These are phyloP conservation scores for Diaporthe ilicicola DNA, from an alignment of 2,329 filamentous ascomycete genomes.

Conservation along the genomic window DNA sequence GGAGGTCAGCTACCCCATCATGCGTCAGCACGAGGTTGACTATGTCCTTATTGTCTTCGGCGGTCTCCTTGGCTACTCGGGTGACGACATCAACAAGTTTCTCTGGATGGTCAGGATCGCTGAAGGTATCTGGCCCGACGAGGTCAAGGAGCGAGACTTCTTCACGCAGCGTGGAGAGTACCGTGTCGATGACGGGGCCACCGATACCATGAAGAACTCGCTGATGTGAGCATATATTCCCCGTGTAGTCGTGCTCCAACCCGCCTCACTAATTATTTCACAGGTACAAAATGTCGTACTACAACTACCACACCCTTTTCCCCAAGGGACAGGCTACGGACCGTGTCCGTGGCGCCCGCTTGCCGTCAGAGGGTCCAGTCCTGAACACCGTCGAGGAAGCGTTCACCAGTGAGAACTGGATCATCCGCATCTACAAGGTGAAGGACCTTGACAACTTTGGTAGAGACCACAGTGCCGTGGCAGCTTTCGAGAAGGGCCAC, in stretches of 20 bases:
- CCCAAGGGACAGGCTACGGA: conserved; percentile 89
- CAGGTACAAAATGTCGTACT: conserved; percentile 99
- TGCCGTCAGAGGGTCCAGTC: conserved; percentile 86
- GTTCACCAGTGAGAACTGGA: conserved; percentile 99
- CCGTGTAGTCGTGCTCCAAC: neutral
- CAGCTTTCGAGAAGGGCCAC: conserved; percentile 78
- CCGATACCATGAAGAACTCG: conserved; percentile 98
- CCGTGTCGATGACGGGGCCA: conserved; percentile 90
- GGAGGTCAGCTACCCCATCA: conserved; percentile 98
- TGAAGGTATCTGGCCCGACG: conserved; percentile 99
- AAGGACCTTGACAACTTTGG: conserved; percentile 98
- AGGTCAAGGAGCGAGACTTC: conserved; percentile 96
- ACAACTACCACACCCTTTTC: conserved; percentile 95
- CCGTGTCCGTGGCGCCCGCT: conserved; percentile 80
- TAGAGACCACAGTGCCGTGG: conserved; percentile 77
- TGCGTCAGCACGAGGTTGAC: conserved; percentile 98
- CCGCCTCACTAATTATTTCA: conserved; percentile 40
- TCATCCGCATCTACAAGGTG: conserved; percentile 99
- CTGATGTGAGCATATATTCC: conserved; percentile 77
- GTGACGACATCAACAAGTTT: conserved; percentile 99
- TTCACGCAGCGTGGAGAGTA: conserved; percentile 96
- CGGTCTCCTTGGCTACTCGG: conserved; percentile 94
- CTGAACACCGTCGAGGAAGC: conserved; percentile 94
- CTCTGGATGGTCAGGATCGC: conserved; percentile 99
- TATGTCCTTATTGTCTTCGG: conserved; percentile 98